A percentile compares a stretch with the other conserved stretches of the same genome.
Evolutionary conservation across 176 grass and related monocot species (phyloP).

Genomic region (Chloris gayana): DNA sequence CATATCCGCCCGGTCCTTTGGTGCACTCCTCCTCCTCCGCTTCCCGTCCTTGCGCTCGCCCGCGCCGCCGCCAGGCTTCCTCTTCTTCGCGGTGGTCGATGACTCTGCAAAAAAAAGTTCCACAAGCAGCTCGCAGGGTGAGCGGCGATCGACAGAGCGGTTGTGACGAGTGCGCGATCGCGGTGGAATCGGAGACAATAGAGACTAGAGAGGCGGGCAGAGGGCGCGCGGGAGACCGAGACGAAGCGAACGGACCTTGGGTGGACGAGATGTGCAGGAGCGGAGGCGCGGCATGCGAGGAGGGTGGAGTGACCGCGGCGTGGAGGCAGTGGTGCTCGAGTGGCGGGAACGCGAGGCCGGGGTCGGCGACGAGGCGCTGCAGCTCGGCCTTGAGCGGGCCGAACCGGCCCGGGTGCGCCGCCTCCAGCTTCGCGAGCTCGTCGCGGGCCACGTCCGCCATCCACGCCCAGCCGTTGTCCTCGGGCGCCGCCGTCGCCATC

Average conservation of each 20-base stretch:
- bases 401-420: conserved; percentile 68
- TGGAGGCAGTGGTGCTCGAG: neutral
- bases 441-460: conserved; percentile 64
- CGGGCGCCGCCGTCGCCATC: conserved; percentile 25
- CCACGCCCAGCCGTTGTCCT: conserved; percentile 63
- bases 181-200: too few species aligned
- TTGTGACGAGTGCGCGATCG: neutral
- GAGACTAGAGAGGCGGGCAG: too few species aligned
- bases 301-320: neutral
- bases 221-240: neutral
- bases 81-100: conserved; percentile 53
- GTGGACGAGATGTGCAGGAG: neutral
- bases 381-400: conserved; percentile 79
- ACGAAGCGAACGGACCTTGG: conserved; percentile 15
- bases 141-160: neutral
- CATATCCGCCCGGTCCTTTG: conserved; percentile 49
- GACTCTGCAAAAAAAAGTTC: conserved; percentile 44
- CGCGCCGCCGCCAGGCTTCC: conserved; percentile 38
- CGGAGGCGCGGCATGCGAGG: neutral
- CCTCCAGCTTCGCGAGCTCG: conserved; percentile 81
- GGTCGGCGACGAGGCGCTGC: conserved; percentile 60
- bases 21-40: neutral
- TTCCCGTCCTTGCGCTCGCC: conserved; percentile 22
- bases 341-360: conserved; percentile 28
- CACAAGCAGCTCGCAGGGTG: neutral